Percentiles rank a stretch among this genome's conserved stretches.
phyloP scores from a whole-genome alignment of 2,329 filamentous ascomycete genomes.

The Cladorrhinum sp. region DNA sequence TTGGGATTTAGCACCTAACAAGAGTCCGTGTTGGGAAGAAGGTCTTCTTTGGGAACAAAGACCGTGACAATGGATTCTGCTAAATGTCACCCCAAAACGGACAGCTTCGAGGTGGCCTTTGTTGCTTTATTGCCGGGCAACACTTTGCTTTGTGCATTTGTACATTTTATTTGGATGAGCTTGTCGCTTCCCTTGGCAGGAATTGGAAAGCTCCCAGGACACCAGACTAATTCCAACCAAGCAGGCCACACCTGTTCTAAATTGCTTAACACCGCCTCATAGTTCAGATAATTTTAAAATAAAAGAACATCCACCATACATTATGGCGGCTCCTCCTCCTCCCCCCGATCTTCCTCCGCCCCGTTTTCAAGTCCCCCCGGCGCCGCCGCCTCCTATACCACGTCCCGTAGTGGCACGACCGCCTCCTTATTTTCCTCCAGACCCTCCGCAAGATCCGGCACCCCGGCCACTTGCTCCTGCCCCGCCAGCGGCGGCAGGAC shows the following conservation, averaged over 20 bases:
- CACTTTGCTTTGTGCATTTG: background rate
- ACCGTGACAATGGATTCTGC: background rate
- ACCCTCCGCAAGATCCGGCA: background rate
- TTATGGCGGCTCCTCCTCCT: background rate
- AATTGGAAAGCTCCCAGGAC: too few relatives aligned
- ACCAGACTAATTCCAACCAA: background rate
- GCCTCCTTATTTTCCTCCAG: slow-evolving; percentile 8
- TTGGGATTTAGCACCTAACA: slow-evolving; percentile 28
- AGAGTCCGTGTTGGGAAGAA: background rate
- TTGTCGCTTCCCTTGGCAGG: background rate
- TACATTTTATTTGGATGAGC: background rate
- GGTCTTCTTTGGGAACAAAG: background rate
- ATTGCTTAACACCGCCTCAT: background rate
- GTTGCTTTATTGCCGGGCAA: background rate
- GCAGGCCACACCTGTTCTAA: slow-evolving; percentile 1
- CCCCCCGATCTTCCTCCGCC: background rate
- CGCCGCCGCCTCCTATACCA: background rate
- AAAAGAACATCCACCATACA: background rate
- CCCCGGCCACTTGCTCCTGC: background rate
- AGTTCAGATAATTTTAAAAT: background rate
- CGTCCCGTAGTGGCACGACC: background rate
- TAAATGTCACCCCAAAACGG: background rate
- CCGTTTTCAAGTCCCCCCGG: too few relatives aligned
- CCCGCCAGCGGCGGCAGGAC: too few relatives aligned
- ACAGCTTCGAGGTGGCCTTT: background rate